Conservation (phyloP, 352 stramenopile genomes). For the Phytophthora niederhauseri region DNA sequence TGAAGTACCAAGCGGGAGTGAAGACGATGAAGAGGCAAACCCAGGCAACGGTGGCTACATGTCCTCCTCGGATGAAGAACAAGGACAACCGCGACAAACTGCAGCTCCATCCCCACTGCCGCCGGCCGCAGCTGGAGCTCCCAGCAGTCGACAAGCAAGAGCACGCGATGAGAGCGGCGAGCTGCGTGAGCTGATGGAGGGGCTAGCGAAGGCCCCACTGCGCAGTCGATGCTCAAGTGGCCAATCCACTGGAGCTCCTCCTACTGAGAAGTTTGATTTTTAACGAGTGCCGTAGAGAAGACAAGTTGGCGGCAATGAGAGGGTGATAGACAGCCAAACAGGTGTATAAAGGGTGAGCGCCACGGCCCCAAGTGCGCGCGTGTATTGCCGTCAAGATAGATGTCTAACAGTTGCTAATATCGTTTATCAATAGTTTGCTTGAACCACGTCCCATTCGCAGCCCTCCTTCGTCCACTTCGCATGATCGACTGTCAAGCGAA, state of each 20-base stretch:
- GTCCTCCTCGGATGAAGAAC: conserved; percentile 39
- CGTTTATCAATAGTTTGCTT: background rate
- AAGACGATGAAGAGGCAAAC: conserved; percentile 11
- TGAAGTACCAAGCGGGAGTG: conserved; percentile 8
- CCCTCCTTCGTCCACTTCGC: too few species aligned
- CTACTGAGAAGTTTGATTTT: conserved; percentile 59
- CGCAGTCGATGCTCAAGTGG: conserved; percentile 60
- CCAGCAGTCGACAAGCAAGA: conserved; percentile 10
- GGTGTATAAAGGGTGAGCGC: background rate
- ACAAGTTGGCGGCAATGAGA: background rate
- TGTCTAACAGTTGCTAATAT: conserved; percentile 7
- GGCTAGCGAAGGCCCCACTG: conserved; percentile 46
- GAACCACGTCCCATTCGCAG: too few species aligned
- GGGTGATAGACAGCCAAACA: conserved; percentile 4
- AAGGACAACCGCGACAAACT: conserved; percentile 16
- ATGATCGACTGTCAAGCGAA: too few species aligned
- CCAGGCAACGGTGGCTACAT: conserved; percentile 10
- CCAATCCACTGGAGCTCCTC: conserved; percentile 56
- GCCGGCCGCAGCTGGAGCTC: conserved; percentile 1
- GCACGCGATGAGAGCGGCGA: conserved; percentile 58
- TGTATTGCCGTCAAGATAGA: conserved; percentile 6
- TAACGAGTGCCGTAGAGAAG: conserved; percentile 21
- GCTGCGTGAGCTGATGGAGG: conserved; percentile 64
- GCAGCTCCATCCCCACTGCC: conserved; percentile 6
- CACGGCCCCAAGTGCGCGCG: background rate